Percentiles rank a stretch among this genome's conserved stretches.
Conservation (phyloP, 2,329 filamentous ascomycete species). For the Colletotrichum camelliae region DNA sequence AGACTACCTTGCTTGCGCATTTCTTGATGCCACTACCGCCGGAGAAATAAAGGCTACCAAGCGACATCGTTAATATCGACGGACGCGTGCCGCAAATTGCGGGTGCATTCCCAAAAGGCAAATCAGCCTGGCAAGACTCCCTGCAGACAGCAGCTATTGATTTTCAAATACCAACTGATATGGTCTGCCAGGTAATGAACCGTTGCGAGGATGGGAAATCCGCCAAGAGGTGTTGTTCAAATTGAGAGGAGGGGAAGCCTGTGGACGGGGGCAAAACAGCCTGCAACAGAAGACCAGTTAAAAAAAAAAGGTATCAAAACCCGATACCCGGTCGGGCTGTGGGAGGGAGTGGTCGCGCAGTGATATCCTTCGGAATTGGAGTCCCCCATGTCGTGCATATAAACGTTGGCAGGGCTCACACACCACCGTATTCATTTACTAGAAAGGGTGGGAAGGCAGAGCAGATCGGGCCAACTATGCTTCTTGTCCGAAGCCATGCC, state of each 20-base stretch:
- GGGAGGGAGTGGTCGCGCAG: not conserved
- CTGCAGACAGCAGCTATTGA: not conserved
- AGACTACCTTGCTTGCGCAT: not conserved
- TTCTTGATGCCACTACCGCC: not conserved
- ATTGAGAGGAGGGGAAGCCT: not conserved
- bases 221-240: constrained; percentile 15
- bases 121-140: not conserved
- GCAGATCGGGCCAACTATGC: not conserved
- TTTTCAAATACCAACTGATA: not conserved
- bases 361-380: constrained; percentile 5
- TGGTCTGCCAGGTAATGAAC: not conserved
- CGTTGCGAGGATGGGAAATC: not conserved
- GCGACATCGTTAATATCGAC: not conserved
- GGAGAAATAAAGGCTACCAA: not conserved
- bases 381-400: constrained; percentile 18
- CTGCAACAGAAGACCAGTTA: not conserved
- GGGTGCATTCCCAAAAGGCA: not conserved
- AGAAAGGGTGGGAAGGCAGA: not conserved
- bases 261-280: not conserved
- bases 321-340: not conserved
- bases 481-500: not conserved
- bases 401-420: not conserved
- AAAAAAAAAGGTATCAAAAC: not conserved
- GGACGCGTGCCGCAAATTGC: not conserved
- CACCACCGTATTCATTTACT: not conserved